phyloP scores from a whole-genome alignment of 768 basidiomycete species.

The Boletus rubroflammeus region DNA sequence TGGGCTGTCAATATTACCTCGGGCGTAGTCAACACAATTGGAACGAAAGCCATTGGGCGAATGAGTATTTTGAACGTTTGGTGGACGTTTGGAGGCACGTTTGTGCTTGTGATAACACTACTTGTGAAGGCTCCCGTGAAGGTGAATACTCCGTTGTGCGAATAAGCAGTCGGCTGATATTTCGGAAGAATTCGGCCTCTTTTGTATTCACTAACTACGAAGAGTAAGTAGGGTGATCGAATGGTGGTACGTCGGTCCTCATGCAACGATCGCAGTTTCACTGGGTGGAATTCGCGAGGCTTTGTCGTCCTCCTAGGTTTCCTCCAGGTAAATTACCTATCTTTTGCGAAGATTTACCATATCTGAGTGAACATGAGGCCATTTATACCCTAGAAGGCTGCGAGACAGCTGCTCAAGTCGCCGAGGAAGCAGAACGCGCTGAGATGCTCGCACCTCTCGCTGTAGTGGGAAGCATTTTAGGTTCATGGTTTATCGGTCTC shows the following conservation, averaged over 20 bases:
- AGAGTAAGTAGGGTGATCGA: conserved; percentile 35
- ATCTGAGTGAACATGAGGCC: conserved; percentile 31
- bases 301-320: conserved; percentile 60
- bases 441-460: conserved; percentile 56
- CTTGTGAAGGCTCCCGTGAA: conserved; percentile 53
- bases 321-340: conserved; percentile 22
- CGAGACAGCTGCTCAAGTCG: conserved; percentile 62
- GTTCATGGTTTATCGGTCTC: conserved; percentile 55
- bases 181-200: conserved; percentile 43
- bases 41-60: conserved; percentile 53
- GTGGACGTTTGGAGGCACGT: conserved; percentile 59
- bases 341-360: not conserved
- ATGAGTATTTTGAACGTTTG: conserved; percentile 56
- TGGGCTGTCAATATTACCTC: conserved; percentile 56
- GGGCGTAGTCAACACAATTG: conserved; percentile 52
- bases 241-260: not conserved
- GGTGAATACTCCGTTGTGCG: conserved; percentile 26
- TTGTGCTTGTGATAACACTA: conserved; percentile 54
- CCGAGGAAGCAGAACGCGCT: conserved; percentile 55
- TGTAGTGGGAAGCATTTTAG: conserved; percentile 52
- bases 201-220: conserved; percentile 58
- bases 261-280: conserved; percentile 38
- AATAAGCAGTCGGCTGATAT: not conserved
- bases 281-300: conserved; percentile 50
- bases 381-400: conserved; percentile 62